A percentile compares a stretch with the other conserved stretches of the same genome.
Evolutionary conservation across 1,139 yeast species (phyloP).

Genomic region (Magnusiomyces tetraspermus): DNA sequence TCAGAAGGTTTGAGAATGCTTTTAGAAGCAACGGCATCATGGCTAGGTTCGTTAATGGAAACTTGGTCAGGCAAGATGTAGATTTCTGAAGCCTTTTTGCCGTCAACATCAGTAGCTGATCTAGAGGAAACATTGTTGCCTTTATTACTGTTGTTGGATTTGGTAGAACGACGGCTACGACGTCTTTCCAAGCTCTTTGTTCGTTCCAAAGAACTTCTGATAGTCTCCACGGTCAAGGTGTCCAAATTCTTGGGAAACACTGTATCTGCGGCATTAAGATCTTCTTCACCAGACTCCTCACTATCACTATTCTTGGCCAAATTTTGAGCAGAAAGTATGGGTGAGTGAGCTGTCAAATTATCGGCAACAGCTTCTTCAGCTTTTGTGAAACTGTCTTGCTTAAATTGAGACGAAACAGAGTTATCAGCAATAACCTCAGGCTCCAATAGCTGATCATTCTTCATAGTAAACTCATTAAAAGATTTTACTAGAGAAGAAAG

Average conservation of each 20-base stretch:
- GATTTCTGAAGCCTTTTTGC: slow-evolving; percentile 19
- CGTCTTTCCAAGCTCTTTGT: slow-evolving; percentile 31
- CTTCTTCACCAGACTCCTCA: slow-evolving; percentile 17
- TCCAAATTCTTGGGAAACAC: slow-evolving; percentile 33
- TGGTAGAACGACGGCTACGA: slow-evolving; percentile 23
- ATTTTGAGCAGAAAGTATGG: not conserved
- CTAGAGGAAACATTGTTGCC: not conserved
- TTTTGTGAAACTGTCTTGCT: too few species aligned
- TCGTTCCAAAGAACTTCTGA: slow-evolving; percentile 31
- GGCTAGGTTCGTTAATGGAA: slow-evolving; percentile 10
- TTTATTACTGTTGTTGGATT: slow-evolving; percentile 7
- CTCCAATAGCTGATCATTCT: too few species aligned
- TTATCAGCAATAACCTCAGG: too few species aligned
- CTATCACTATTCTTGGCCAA: too few species aligned
- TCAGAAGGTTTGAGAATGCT: not conserved
- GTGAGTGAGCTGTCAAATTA: not conserved
- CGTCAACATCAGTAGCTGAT: slow-evolving; percentile 18
- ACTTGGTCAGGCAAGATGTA: slow-evolving; percentile 18
- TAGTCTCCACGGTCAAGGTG: slow-evolving; percentile 28
- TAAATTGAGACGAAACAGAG: too few species aligned
- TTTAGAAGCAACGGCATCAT: slow-evolving; percentile 2
- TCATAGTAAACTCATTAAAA: too few species aligned
- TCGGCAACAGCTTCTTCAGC: too few species aligned
- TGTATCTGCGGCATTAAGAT: slow-evolving; percentile 27
- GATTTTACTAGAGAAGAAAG: too few species aligned